These are phyloP conservation scores for Paramecium biaurelia DNA, from an alignment of 73 alveolate genomes.

Conservation along the genomic window DNA sequence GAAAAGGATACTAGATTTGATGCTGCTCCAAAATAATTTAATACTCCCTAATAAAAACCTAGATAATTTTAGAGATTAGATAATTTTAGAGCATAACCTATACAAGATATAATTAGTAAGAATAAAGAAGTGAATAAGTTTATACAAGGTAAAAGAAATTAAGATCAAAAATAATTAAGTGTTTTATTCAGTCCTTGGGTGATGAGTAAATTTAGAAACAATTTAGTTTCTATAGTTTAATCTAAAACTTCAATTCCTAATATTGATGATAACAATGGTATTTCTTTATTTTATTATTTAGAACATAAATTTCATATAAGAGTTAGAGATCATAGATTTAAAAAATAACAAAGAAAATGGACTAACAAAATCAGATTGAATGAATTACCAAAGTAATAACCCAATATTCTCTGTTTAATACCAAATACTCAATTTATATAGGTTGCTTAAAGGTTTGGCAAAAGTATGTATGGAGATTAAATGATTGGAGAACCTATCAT, in stretches of 20 bases:
- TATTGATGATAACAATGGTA: background rate
- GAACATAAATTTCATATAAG: background rate
- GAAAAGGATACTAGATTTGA: background rate
- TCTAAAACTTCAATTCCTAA: background rate
- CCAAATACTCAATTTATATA: background rate
- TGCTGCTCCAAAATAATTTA: background rate
- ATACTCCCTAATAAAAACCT: conserved; percentile 9
- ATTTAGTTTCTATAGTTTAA: background rate
- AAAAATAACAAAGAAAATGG: background rate
- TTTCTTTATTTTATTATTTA: background rate
- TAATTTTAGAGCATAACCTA: background rate
- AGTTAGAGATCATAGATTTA: background rate
- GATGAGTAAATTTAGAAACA: background rate
- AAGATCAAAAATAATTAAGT: background rate
- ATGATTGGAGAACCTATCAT: background rate
- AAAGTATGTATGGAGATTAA: background rate
- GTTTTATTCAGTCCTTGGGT: conserved; percentile 4
- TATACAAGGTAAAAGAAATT: background rate
- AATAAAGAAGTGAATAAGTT: background rate
- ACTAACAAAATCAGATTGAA: background rate
- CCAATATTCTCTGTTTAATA: background rate
- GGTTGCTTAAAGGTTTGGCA: background rate
- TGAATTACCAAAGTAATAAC: background rate
- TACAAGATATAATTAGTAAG: background rate
- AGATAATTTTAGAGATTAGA: background rate